phyloP scores from a whole-genome alignment of 257 asterid species.

The Solanum neorickii region DNA sequence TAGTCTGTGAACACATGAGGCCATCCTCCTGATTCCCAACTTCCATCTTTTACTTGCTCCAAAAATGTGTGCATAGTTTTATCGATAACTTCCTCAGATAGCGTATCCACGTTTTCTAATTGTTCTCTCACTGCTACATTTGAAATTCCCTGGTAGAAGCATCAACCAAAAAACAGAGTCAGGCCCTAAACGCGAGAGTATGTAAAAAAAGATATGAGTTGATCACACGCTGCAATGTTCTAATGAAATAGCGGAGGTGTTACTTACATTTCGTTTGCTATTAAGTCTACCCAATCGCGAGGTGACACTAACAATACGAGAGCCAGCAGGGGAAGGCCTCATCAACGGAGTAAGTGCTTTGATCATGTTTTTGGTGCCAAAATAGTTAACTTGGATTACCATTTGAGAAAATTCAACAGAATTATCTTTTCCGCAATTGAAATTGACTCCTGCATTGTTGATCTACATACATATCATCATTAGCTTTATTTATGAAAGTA shows the following conservation, averaged over 20 bases:
- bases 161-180: background rate
- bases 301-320: constrained; percentile 70
- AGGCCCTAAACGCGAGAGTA: background rate
- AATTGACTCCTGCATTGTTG: constrained; percentile 87
- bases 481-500: background rate
- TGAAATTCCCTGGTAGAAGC: constrained; percentile 46
- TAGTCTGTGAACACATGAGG: constrained; percentile 79
- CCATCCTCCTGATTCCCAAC: constrained; percentile 77
- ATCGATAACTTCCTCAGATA: constrained; percentile 69
- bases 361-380: constrained; percentile 73
- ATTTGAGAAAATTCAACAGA: constrained; percentile 60
- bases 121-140: constrained; percentile 46
- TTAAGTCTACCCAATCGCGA: constrained; percentile 79
- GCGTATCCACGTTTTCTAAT: constrained; percentile 40
- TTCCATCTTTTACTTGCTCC: constrained; percentile 65
- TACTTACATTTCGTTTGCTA: constrained; percentile 59
- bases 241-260: background rate
- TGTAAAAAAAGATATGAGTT: background rate
- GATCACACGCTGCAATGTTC: background rate
- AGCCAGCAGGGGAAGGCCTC: constrained; percentile 61
- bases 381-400: constrained; percentile 63
- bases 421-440: constrained; percentile 64
- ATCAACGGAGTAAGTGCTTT: constrained; percentile 63
- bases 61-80: constrained; percentile 34
- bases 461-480: constrained; percentile 27